Percentiles rank a stretch among this genome's conserved stretches.
These are phyloP conservation scores for Debaryomyces sp. DNA, from an alignment of 1,139 yeast genomes.

Conservation along the genomic window DNA sequence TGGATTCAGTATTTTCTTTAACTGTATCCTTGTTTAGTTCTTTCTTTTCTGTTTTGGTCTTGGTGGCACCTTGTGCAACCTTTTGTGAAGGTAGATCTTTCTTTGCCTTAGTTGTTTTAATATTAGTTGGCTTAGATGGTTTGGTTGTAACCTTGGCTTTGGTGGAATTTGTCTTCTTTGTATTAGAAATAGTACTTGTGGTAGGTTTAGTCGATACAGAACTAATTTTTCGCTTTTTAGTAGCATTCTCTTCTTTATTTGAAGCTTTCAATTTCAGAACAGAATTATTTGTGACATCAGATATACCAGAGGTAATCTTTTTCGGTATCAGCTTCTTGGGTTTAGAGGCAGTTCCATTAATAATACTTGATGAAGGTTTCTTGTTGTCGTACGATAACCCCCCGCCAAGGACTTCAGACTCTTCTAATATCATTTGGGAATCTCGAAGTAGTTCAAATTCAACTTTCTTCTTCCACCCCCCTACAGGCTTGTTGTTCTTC, in stretches of 20 bases:
- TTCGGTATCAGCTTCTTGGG: background rate
- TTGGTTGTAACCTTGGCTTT: background rate
- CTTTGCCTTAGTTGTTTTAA: slow-evolving; percentile 3
- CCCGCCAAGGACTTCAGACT: slow-evolving; percentile 30
- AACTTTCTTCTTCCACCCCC: slow-evolving; percentile 60
- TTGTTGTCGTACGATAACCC: slow-evolving; percentile 17
- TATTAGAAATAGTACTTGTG: background rate
- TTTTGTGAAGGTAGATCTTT: slow-evolving; percentile 1
- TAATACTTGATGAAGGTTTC: slow-evolving; percentile 1
- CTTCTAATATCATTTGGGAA: slow-evolving; percentile 57
- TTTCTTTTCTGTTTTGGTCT: background rate
- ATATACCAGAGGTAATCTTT: background rate
- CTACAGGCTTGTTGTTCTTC: slow-evolving; percentile 37
- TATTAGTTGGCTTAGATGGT: background rate
- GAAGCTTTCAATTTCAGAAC: background rate
- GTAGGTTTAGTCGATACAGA: background rate
- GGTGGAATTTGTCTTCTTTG: background rate
- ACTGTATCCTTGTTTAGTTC: background rate
- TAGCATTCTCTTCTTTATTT: slow-evolving; percentile 5
- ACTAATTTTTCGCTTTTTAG: background rate
- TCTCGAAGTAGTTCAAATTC: slow-evolving; percentile 78
- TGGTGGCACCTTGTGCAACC: background rate
- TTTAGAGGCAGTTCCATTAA: slow-evolving; percentile 3
- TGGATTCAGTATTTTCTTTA: background rate
- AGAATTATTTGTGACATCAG: background rate